phyloP scores from a whole-genome alignment of 1,139 yeast species.

The Kodamaea arcana region DNA sequence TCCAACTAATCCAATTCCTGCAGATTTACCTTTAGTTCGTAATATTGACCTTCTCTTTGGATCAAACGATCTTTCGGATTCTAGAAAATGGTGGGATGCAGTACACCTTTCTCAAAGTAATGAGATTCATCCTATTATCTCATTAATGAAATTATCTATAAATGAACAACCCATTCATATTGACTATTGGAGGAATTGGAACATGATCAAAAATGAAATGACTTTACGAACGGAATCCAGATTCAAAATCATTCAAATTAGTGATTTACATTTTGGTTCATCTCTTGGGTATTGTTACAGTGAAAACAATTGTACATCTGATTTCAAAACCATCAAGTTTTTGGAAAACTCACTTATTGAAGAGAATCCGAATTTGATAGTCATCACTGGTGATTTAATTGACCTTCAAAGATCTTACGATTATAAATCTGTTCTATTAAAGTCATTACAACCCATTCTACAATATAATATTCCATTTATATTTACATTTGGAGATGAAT shows the following conservation, averaged over 20 bases:
- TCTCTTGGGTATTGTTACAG: conserved; percentile 22
- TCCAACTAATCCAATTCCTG: conserved; percentile 7
- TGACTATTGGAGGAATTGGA: conserved; percentile 6
- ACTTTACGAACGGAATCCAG: conserved; percentile 1
- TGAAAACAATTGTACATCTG: conserved; percentile 23
- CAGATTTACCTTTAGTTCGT: conserved; percentile 16
- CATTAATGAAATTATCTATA: conserved; percentile 9
- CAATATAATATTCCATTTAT: conserved; percentile 28
- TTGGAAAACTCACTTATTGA: conserved; percentile 21
- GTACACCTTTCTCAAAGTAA: conserved; percentile 6
- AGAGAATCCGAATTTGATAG: conserved; percentile 35
- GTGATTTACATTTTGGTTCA: conserved; percentile 40
- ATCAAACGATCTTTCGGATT: conserved; percentile 19
- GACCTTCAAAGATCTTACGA: conserved; percentile 24
- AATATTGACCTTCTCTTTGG: conserved; percentile 26
- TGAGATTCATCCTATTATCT: conserved; percentile 10
- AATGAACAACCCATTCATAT: conserved; percentile 6
- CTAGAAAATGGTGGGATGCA: conserved; percentile 10
- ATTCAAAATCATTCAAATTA: conserved; percentile 34
- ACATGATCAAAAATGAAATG: conserved; percentile 3
- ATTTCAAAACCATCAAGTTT: conserved; percentile 28
- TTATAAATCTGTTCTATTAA: conserved; percentile 32
- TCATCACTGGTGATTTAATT: conserved; percentile 41
- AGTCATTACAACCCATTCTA: conserved; percentile 34
- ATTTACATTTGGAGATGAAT: conserved; percentile 39